Base-by-base conservation (phyloP, 2,329 filamentous ascomycete species). In the Arthrobotrys megalospora region DNA sequence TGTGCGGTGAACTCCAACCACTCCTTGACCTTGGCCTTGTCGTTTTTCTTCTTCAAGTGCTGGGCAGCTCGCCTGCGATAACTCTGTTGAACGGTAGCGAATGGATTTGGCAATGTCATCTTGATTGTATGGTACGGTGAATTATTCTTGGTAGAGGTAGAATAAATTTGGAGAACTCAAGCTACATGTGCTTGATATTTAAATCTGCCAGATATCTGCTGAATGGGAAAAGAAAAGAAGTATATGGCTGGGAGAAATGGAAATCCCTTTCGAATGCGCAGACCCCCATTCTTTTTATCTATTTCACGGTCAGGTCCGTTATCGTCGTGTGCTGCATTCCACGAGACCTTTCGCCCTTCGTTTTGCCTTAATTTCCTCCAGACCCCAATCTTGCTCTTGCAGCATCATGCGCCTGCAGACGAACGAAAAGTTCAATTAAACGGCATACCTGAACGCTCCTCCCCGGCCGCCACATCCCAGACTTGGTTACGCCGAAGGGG, bases 1-100 rank as follows among this genome's bases (percentile, higher is more conserved):
- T 77, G 73, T 28, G 66, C 73, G 19, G 73, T 77, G 28, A 53
- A 71, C 12, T 53, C 66, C 45, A 77, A 62, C 73, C 73, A 77
- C 34, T 77, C 66, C 19, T 60, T 68, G 12, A 77, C 67, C 24
- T 68, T 77, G 21, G 66, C 73, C n/a, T 55, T 71, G 62, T 77
- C 73, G 52, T 60, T 63, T 32, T 71, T 77, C 60, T 48, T 65
- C 38, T 77, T 77, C 7, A 67, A 66, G 55, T 64, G 66, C 45
- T 71, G 41, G n/a, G 73, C 73, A n/a, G 64, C 66, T 53, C 66
- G 58, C 36, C 24, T 77, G 32, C 67, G 73, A 55, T 71, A 71
- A 24, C 66, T 77, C 21, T 77, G 55, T 45, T 77, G 65, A 5
- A 77, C 66, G 5, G 60, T 48, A 41, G 66, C 52, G 34, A 77